Evolutionary conservation across 495 filamentous ascomycete genomes (phyloP), one percentile per base, ranked within the genome.

Genomic region (Eremomyces bilateralis): DNA sequence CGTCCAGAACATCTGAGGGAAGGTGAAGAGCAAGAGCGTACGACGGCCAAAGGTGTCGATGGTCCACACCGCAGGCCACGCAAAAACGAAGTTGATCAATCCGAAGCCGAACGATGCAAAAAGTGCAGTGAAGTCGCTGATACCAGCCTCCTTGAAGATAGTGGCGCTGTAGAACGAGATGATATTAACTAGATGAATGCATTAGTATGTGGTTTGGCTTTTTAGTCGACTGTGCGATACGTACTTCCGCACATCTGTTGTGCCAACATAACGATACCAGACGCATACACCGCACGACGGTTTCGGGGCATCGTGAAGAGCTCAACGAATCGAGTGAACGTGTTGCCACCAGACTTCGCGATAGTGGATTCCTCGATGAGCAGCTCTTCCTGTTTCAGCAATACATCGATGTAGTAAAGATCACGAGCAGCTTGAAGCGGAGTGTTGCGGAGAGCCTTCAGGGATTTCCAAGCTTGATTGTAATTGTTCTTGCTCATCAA

Each of bases 251-350:
- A 45, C 25, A 46, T 32, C 33, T 46, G 44, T 47, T 73, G 69
- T 1, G 65, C 72, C 42, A 79, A 63, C 68, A 80, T 80, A 35
- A 81, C 73, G 1, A 63, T 58, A 38, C 59, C 63, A 0, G 67
- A 72, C 20, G 73, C 75, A 15, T 70, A 58, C 16, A 67, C 76
- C 8, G 74, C 72, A 36, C 75, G 65, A 21, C 73, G 65, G 32
- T 76, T 55, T 19, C 73, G 69, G 12, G 73, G 73, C 37, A 79
- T 67, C 5, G 69, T 71, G 44, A 81, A 80, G 6, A 77, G 53
- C 39, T 81, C 65, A 24, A 62, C 34, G 35, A 77, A 64, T 10
- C 73, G 64, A 16, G 55, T 61, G 29, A 66, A 34, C n/a, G n/a
- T n/a, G n/a, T n/a, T n/a, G n/a, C n/a, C n/a, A n/a, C n/a, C n/a